Evolutionary conservation across 495 filamentous ascomycete species (phyloP).

Genomic region (Mytilinidion resinicola): DNA sequence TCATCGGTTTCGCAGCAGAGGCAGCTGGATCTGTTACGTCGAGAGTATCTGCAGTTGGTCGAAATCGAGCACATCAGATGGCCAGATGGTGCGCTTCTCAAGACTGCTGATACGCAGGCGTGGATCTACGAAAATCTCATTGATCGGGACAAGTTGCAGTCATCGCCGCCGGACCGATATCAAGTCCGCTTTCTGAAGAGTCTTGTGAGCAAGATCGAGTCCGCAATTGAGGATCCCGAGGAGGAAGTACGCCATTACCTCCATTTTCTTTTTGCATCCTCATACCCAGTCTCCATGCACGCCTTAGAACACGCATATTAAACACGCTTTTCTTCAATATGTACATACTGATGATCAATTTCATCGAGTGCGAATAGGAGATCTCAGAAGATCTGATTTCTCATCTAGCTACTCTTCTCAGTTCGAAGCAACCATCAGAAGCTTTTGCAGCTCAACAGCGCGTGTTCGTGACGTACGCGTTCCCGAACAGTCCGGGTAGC

Average conservation of each 20-base stretch:
- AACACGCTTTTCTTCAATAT: neutral
- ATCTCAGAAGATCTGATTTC: slow-evolving; percentile 68
- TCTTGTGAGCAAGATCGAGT: slow-evolving; percentile 59
- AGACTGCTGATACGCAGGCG: slow-evolving; percentile 51
- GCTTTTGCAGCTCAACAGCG: slow-evolving; percentile 62
- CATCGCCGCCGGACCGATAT: slow-evolving; percentile 60
- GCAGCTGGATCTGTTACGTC: slow-evolving; percentile 35
- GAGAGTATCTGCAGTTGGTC: slow-evolving; percentile 64
- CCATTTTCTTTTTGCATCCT: slow-evolving; percentile 6
- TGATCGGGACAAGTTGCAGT: slow-evolving; percentile 42
- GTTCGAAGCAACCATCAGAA: slow-evolving; percentile 54
- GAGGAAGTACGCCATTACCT: slow-evolving; percentile 63
- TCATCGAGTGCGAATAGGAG: slow-evolving; percentile 47
- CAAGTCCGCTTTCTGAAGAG: slow-evolving; percentile 65
- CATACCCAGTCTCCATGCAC: neutral
- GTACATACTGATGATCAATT: slow-evolving; percentile 24
- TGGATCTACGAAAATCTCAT: slow-evolving; percentile 60
- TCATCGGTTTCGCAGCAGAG: no score
- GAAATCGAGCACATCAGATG: slow-evolving; percentile 51
- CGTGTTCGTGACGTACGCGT: slow-evolving; percentile 63
- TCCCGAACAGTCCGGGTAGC: slow-evolving; percentile 7
- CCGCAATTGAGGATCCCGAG: slow-evolving; percentile 65
- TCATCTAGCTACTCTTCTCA: slow-evolving; percentile 53
- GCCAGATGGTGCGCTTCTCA: slow-evolving; percentile 48
- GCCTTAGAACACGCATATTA: neutral